Percentiles rank a stretch among this genome's conserved stretches.
phyloP scores from a whole-genome alignment of 257 asterid genomes.

The Craterostigma plantagineum region DNA sequence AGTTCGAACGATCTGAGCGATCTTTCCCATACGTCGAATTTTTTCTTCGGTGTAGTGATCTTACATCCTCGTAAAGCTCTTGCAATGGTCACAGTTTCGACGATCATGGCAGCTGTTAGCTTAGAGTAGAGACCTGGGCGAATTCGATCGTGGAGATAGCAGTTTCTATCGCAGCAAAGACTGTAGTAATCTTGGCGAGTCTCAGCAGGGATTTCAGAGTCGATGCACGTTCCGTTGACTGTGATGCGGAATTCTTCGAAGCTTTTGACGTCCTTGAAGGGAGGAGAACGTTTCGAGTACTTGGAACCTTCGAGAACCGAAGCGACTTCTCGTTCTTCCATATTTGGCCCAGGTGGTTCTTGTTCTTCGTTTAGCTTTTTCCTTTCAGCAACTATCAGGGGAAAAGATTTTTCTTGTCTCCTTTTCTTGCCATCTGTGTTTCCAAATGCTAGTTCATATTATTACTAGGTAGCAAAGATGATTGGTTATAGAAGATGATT shows the following conservation, averaged over 20 bases:
- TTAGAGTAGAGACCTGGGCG: conserved; percentile 23
- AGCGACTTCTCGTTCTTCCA: conserved; percentile 50
- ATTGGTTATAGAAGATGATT: conserved; percentile 13
- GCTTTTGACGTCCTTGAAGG: conserved; percentile 31
- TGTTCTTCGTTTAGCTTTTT: conserved; percentile 19
- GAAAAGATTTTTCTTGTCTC: conserved; percentile 36
- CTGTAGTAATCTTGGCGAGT: conserved; percentile 31
- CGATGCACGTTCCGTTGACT: conserved; percentile 38
- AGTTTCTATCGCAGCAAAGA: conserved; percentile 35
- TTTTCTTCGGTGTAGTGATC: conserved; percentile 26
- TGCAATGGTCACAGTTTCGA: conserved; percentile 26
- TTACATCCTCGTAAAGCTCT: conserved; percentile 35
- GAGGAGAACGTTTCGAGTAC: conserved; percentile 16
- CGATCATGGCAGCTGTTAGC: conserved; percentile 28
- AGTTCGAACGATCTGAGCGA: conserved; percentile 57
- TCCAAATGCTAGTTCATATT: too few species aligned
- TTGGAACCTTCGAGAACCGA: conserved; percentile 40
- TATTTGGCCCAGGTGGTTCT: conserved; percentile 24
- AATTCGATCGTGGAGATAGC: conserved; percentile 26
- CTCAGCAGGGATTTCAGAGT: conserved; percentile 42
- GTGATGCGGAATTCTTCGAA: conserved; percentile 42
- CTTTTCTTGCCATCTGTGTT: conserved; percentile 23
- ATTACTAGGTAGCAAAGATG: too few species aligned
- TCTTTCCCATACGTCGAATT: conserved; percentile 57
- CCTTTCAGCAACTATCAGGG: conserved; percentile 24